phyloP scores from a whole-genome alignment of 2,329 filamentous ascomycete species.

The Salinomyces thailandicus region DNA sequence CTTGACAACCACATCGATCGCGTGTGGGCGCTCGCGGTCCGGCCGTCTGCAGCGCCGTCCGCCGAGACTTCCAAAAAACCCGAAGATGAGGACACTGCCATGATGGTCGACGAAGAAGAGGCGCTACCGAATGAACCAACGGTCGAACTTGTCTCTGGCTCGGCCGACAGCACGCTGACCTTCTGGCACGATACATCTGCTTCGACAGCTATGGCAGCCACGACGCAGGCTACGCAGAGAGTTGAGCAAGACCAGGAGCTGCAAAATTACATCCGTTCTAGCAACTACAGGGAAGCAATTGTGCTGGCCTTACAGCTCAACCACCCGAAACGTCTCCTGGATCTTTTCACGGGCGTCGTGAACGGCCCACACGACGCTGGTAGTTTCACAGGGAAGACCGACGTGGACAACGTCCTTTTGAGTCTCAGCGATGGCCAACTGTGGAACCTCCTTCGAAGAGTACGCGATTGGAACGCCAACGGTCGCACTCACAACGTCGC shows the following conservation, averaged over 20 bases:
- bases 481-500: slow-evolving; percentile 75
- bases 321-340: slow-evolving; percentile 77
- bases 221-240: slow-evolving; percentile 62
- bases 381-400: slow-evolving; percentile 52
- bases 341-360: slow-evolving; percentile 72
- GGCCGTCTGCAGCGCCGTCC: slow-evolving; percentile 37
- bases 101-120: slow-evolving; percentile 10
- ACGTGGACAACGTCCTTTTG: slow-evolving; percentile 75
- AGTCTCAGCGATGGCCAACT: slow-evolving; percentile 75
- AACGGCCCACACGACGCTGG: slow-evolving; percentile 50
- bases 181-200: slow-evolving; percentile 93
- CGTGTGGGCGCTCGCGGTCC: slow-evolving; percentile 77
- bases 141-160: slow-evolving; percentile 75
- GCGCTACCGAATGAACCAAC: slow-evolving; percentile 19
- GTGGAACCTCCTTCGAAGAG: slow-evolving; percentile 65
- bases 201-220: slow-evolving; percentile 63
- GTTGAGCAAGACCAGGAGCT: slow-evolving; percentile 92
- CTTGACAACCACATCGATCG: slow-evolving; percentile 95
- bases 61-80: slow-evolving; percentile 6
- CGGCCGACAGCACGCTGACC: slow-evolving; percentile 82
- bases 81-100: slow-evolving; percentile 18
- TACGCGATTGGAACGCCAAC: slow-evolving; percentile 97
- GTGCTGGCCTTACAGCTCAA: slow-evolving; percentile 86
- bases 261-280: slow-evolving; percentile 80
- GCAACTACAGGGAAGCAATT: slow-evolving; percentile 87